Percentiles rank a stretch among this genome's conserved stretches.
Evolutionary conservation across 2,329 filamentous ascomycete genomes (phyloP).

Genomic region (Aspergillus amoenus): DNA sequence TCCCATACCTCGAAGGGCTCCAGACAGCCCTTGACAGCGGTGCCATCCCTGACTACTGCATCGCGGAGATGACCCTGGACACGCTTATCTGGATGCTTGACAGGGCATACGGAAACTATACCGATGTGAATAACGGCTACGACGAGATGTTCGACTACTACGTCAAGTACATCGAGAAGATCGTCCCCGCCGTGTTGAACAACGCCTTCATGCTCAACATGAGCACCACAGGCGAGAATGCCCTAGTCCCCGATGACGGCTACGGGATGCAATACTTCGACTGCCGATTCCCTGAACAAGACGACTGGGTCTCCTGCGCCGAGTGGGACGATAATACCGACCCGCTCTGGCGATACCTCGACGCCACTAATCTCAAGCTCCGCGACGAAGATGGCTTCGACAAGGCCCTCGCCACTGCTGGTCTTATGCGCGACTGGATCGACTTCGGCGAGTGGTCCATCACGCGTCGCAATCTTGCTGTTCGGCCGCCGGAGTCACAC

Average conservation of each 20-base stretch:
- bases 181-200: not conserved
- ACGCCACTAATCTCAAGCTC: not conserved
- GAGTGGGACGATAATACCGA: not conserved
- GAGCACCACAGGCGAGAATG: not conserved
- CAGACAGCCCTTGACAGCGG: not conserved
- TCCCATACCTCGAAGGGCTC: not conserved
- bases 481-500: not conserved
- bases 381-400: not conserved
- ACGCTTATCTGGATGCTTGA: conserved; percentile 1
- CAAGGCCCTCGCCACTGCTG: not conserved
- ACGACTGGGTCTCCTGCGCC: not conserved
- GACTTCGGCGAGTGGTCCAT: not conserved
- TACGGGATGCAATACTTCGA: not conserved
- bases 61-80: not conserved
- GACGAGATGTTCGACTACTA: conserved; percentile 10
- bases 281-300: not conserved
- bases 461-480: not conserved
- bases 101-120: conserved; percentile 5
- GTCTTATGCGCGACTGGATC: not conserved
- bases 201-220: not conserved
- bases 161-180: conserved; percentile 5
- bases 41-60: not conserved
- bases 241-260: not conserved
- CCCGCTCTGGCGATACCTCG: not conserved
- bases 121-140: conserved; percentile 11